Percentiles rank a stretch among this genome's conserved stretches.
These are phyloP conservation scores for Xerocomus spinulosus DNA, from an alignment of 768 basidiomycete genomes.

Conservation along the genomic window DNA sequence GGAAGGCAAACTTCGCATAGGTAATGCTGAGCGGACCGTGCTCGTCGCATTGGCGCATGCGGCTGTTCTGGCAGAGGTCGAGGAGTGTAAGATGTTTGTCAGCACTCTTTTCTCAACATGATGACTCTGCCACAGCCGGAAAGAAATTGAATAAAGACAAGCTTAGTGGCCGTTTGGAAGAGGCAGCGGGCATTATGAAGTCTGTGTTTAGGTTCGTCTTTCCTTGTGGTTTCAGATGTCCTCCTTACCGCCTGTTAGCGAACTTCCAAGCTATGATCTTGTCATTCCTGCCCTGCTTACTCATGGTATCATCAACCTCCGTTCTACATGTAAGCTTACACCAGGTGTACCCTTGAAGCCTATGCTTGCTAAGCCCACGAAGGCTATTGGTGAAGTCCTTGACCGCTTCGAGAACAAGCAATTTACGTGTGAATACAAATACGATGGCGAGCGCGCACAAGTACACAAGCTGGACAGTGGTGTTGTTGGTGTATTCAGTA, in stretches of 20 bases:
- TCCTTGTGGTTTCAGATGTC: neutral
- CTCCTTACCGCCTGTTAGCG: constrained; percentile 44
- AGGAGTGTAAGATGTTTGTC: constrained; percentile 40
- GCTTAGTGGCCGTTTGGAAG: constrained; percentile 66
- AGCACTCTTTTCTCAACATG: neutral
- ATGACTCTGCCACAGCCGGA: constrained; percentile 40
- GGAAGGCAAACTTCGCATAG: constrained; percentile 95
- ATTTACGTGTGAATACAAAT: constrained; percentile 99
- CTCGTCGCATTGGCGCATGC: constrained; percentile 93
- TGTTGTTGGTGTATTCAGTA: constrained; percentile 84
- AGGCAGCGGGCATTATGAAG: constrained; percentile 75
- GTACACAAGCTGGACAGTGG: constrained; percentile 85
- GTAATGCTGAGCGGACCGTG: constrained; percentile 95
- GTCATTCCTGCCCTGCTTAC: constrained; percentile 88
- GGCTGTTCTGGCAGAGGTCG: constrained; percentile 75
- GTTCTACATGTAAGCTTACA: constrained; percentile 79
- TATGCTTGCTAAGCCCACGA: constrained; percentile 98
- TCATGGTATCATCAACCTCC: constrained; percentile 66
- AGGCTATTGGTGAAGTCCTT: constrained; percentile 95
- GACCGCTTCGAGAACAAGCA: constrained; percentile 93
- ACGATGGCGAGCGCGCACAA: constrained; percentile 97
- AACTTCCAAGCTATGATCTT: constrained; percentile 87
- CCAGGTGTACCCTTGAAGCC: constrained; percentile 97
- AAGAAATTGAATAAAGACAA: constrained; percentile 77
- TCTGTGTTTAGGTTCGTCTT: constrained; percentile 79